Evolutionary conservation across 2,329 filamentous ascomycete species (phyloP).

Genomic region (Sporothrix globosa): DNA sequence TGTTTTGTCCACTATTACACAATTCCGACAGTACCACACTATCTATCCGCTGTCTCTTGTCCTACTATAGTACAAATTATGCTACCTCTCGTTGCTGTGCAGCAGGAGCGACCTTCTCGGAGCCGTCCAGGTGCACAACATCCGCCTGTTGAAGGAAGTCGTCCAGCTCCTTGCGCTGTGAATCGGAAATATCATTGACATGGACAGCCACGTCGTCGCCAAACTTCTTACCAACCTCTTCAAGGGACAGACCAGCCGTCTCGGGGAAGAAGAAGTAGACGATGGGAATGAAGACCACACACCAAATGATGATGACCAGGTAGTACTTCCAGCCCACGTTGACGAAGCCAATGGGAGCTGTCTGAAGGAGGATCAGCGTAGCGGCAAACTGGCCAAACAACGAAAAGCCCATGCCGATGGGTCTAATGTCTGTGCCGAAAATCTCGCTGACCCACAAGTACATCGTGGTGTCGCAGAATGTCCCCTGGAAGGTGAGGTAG

Average conservation of each 20-base stretch:
- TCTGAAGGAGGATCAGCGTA: slow-evolving; percentile 54
- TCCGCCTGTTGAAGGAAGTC: slow-evolving; percentile 25
- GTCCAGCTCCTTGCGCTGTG: slow-evolving; percentile 36
- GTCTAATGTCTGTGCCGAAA: slow-evolving; percentile 53
- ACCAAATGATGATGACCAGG: slow-evolving; percentile 52
- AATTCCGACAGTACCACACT: too few species aligned
- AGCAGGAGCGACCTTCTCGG: background rate
- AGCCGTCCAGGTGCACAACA: slow-evolving; percentile 27
- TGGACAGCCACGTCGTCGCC: slow-evolving; percentile 56
- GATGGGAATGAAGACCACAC: slow-evolving; percentile 45
- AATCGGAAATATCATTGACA: slow-evolving; percentile 49
- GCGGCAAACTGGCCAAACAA: slow-evolving; percentile 55
- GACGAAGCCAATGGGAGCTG: slow-evolving; percentile 49
- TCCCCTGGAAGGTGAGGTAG: slow-evolving; percentile 55
- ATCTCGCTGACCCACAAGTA: slow-evolving; percentile 48
- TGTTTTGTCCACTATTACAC: too few species aligned
- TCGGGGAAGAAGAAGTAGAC: slow-evolving; percentile 51
- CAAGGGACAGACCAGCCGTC: slow-evolving; percentile 49
- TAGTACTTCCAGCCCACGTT: slow-evolving; percentile 56
- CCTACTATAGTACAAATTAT: background rate
- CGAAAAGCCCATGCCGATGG: slow-evolving; percentile 57
- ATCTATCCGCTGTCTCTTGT: too few species aligned
- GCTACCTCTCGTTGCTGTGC: background rate
- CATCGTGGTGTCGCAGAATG: slow-evolving; percentile 48
- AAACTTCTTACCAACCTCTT: slow-evolving; percentile 52